Conservation (phyloP, 305 asterid genomes). For the Rubia occidens region DNA sequence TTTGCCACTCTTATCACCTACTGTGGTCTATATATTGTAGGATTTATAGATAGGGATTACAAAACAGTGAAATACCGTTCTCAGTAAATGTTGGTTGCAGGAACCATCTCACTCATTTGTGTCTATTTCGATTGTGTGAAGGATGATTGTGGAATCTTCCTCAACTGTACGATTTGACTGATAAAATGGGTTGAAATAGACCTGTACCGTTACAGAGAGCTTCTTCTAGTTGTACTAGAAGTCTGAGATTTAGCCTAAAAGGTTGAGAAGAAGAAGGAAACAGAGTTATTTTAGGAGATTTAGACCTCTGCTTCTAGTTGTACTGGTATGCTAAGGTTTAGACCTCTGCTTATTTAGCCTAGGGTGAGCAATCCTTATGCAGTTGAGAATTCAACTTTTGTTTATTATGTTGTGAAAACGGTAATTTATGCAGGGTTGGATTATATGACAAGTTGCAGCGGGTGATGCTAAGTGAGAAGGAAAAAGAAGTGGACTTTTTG, state of each 20-base stretch:
- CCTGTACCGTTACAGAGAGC: constrained; percentile 27
- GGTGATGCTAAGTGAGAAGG: constrained; percentile 60
- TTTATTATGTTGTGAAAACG: constrained; percentile 11
- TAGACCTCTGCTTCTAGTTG: constrained; percentile 4
- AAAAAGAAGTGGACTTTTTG: constrained; percentile 40
- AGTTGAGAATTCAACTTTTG: not conserved
- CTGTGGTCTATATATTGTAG: not conserved
- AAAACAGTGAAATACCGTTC: not conserved
- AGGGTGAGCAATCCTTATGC: constrained; percentile 33
- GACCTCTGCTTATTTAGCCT: constrained; percentile 22
- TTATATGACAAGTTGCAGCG: constrained; percentile 60
- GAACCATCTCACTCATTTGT: constrained; percentile 1
- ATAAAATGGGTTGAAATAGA: not conserved
- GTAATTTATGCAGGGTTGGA: constrained; percentile 32
- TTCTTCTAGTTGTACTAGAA: constrained; percentile 20
- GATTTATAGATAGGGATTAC: not conserved
- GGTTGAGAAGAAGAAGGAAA: constrained; percentile 26
- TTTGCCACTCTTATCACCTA: not conserved
- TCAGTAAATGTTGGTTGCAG: not conserved
- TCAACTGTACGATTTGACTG: not conserved
- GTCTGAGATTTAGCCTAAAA: constrained; percentile 30
- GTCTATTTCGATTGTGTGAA: constrained; percentile 4
- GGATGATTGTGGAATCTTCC: constrained; percentile 4
- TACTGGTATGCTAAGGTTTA: no score
- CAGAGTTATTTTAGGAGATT: constrained; percentile 21